Percentiles rank a stretch among this genome's conserved stretches.
These are phyloP conservation scores for Hibiscus trionum DNA, from an alignment of 345 rosid genomes.

Conservation along the genomic window DNA sequence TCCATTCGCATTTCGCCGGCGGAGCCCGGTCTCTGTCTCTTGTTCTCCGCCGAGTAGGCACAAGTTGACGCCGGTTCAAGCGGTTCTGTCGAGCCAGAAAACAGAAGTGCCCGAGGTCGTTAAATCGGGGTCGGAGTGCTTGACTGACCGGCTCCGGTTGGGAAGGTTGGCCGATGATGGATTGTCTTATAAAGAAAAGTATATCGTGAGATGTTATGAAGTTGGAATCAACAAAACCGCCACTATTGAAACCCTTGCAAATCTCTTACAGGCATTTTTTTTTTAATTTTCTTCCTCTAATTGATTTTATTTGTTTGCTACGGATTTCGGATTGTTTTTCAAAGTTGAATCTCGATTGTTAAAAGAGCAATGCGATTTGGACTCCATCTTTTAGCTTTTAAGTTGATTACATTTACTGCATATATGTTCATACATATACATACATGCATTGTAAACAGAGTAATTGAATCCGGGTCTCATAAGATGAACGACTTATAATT, in stretches of 20 bases:
- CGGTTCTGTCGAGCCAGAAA: conserved; percentile 24
- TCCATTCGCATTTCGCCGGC: conserved; percentile 12
- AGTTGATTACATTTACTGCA: no score
- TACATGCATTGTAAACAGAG: no score
- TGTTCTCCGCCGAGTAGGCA: conserved; percentile 13
- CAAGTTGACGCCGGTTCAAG: conserved; percentile 15
- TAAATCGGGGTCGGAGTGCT: conserved; percentile 30
- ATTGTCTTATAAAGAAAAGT: conserved; percentile 73
- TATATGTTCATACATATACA: no score
- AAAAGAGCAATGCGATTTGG: no score
- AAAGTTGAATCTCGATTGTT: no score
- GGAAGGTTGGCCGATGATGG: conserved; percentile 72
- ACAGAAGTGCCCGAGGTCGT: conserved; percentile 8
- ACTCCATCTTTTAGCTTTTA: no score
- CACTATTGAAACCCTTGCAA: conserved; percentile 87
- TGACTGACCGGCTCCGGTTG: conserved; percentile 50
- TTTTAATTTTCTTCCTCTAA: no score
- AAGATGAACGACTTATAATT: not conserved
- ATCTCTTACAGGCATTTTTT: conserved; percentile 65
- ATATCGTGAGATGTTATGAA: conserved; percentile 78
- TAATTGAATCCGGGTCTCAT: no score
- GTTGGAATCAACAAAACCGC: conserved; percentile 95
- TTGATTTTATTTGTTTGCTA: no score
- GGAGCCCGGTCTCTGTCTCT: conserved; percentile 17
- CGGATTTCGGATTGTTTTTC: no score